phyloP scores from a whole-genome alignment of 768 basidiomycete genomes.

The Pholiota conissans region DNA sequence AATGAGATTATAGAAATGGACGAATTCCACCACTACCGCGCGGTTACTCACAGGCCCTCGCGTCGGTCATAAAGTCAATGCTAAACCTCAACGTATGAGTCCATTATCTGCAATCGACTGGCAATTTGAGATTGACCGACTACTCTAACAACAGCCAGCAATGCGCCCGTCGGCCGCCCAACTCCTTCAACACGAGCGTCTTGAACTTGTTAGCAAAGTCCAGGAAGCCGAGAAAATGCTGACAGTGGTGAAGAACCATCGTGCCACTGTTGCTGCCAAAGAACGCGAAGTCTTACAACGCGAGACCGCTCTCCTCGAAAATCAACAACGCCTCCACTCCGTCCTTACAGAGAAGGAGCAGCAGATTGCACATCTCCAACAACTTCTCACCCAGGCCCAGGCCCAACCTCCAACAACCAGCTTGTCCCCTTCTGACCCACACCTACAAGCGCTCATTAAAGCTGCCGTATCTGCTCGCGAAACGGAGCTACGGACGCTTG shows the following conservation, averaged over 20 bases:
- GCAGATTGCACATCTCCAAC: slow-evolving; percentile 54
- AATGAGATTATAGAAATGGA: slow-evolving; percentile 55
- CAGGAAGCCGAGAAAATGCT: slow-evolving; percentile 81
- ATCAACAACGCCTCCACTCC: slow-evolving; percentile 50
- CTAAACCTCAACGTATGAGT: slow-evolving; percentile 70
- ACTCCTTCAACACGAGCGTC: slow-evolving; percentile 76
- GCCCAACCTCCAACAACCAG: not conserved
- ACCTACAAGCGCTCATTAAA: slow-evolving; percentile 47
- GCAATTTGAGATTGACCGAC: not conserved
- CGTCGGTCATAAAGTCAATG: slow-evolving; percentile 84
- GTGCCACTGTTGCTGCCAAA: slow-evolving; percentile 48
- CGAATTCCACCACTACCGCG: slow-evolving; percentile 89
- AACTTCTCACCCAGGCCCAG: slow-evolving; percentile 35
- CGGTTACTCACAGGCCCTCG: slow-evolving; percentile 74
- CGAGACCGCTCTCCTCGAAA: slow-evolving; percentile 54
- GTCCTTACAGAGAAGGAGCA: slow-evolving; percentile 47
- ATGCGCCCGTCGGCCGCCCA: slow-evolving; percentile 85
- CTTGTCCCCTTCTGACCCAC: slow-evolving; percentile 4
- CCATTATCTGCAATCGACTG: not conserved
- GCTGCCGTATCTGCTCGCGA: slow-evolving; percentile 64
- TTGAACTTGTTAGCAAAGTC: slow-evolving; percentile 71
- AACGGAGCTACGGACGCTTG: slow-evolving; percentile 64
- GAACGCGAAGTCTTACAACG: slow-evolving; percentile 66
- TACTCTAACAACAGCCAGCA: slow-evolving; percentile 56
- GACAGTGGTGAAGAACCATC: slow-evolving; percentile 63